These are phyloP conservation scores for Closterium sp. DNA, from an alignment of 139 green algal species.

Conservation along the genomic window DNA sequence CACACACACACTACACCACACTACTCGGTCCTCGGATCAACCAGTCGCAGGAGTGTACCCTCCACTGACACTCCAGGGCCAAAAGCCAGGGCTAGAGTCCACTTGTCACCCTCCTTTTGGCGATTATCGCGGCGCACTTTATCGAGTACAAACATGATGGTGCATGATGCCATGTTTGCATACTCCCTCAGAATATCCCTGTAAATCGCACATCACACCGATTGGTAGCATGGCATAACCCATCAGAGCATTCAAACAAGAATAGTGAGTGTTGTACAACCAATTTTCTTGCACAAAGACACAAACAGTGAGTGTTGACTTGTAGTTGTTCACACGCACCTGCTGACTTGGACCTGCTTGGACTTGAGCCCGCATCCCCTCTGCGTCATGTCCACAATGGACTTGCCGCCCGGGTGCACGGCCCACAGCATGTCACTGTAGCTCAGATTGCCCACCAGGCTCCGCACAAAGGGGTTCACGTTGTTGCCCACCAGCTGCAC, in stretches of 20 bases:
- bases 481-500: conserved; percentile 17
- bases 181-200: conserved; percentile 22
- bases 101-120: neutral
- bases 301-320: too few relatives aligned
- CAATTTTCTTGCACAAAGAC: too few relatives aligned
- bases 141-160: conserved; percentile 40
- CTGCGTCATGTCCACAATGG: conserved; percentile 28
- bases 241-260: neutral
- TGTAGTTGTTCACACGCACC: conserved; percentile 16
- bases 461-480: conserved; percentile 25
- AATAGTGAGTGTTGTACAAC: neutral
- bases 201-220: neutral
- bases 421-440: conserved; percentile 38
- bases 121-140: conserved; percentile 29
- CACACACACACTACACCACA: neutral
- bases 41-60: conserved; percentile 15
- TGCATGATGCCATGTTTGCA: conserved; percentile 25
- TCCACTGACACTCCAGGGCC: conserved; percentile 36
- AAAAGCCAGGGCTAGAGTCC: conserved; percentile 29
- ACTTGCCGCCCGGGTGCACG: conserved; percentile 36
- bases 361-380: conserved; percentile 23
- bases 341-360: conserved; percentile 34
- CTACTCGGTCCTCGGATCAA: neutral
- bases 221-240: too few relatives aligned
- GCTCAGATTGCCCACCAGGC: conserved; percentile 24